Conservation (phyloP, 2,329 filamentous ascomycete genomes). For the Didymella keratinophila region DNA sequence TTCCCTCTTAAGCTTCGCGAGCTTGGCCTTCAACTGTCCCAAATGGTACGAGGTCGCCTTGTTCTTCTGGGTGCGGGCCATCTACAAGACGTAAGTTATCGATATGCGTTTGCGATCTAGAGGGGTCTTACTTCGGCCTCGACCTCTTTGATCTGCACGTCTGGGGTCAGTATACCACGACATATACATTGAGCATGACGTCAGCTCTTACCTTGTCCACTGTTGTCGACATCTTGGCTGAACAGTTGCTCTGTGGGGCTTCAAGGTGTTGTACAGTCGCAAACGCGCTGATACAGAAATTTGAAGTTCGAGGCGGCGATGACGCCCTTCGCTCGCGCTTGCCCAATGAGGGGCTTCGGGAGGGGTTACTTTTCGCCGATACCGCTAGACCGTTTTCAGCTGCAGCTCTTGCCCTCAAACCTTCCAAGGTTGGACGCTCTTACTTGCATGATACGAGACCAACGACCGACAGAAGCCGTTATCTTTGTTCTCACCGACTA, state of each 20-base stretch:
- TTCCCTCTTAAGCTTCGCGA: constrained; percentile 97
- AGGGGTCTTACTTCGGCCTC: constrained; percentile 80
- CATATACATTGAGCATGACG: neutral
- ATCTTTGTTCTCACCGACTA: constrained; percentile 5
- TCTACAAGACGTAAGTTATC: constrained; percentile 61
- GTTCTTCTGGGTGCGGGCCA: constrained; percentile 97
- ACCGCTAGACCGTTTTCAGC: neutral
- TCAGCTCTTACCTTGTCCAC: constrained; percentile 81
- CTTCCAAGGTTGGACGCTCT: constrained; percentile 4
- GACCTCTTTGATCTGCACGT: constrained; percentile 86
- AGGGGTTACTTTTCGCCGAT: constrained; percentile 23
- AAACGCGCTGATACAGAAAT: constrained; percentile 36
- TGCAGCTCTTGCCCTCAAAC: constrained; percentile 12
- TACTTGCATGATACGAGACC: constrained; percentile 13
- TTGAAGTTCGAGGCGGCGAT: constrained; percentile 40
- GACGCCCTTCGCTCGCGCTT: constrained; percentile 28
- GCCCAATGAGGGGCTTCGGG: constrained; percentile 26
- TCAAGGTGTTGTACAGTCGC: constrained; percentile 15
- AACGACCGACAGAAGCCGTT: constrained; percentile 38
- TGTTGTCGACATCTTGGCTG: constrained; percentile 80
- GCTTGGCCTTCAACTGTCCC: constrained; percentile 93
- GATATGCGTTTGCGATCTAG: constrained; percentile 23
- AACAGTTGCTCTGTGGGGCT: constrained; percentile 2
- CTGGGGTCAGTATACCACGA: constrained; percentile 2
- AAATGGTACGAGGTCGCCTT: constrained; percentile 94